Percentiles rank a stretch among this genome's conserved stretches.
phyloP scores from a whole-genome alignment of 306 rosid species.

The Casuarina cunninghamiana region DNA sequence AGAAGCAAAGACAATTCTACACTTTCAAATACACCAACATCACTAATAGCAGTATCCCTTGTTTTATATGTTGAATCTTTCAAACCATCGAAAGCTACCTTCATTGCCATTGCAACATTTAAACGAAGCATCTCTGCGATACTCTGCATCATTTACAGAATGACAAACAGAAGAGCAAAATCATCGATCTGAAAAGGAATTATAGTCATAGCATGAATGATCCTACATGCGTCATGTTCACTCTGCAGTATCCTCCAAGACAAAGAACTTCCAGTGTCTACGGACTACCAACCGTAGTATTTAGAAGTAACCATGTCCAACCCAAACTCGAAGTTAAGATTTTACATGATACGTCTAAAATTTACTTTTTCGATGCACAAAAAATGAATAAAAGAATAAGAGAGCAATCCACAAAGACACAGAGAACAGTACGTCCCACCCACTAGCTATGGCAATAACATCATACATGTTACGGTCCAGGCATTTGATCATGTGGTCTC shows the following conservation, averaged over 20 bases:
- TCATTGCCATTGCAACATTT: slow-evolving; percentile 76
- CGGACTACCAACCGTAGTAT: not conserved
- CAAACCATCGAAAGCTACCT: slow-evolving; percentile 68
- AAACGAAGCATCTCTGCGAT: slow-evolving; percentile 75
- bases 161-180: not conserved
- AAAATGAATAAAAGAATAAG: not conserved
- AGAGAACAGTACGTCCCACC: not conserved
- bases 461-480: not conserved
- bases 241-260: not conserved
- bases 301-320: not conserved
- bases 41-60: slow-evolving; percentile 61
- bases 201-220: not conserved
- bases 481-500: not conserved
- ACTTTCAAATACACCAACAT: slow-evolving; percentile 70
- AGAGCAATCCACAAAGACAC: not conserved
- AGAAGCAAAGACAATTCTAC: slow-evolving; percentile 80
- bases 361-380: not conserved
- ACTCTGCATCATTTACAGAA: slow-evolving; percentile 49
- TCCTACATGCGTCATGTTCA: not conserved
- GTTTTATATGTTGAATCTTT: slow-evolving; percentile 61
- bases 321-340: not conserved
- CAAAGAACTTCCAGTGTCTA: not conserved
- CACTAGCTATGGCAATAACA: not conserved
- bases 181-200: not conserved
- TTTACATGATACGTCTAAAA: not conserved